Evolutionary conservation across 495 filamentous ascomycete genomes (phyloP).

Genomic region (Cladorrhinum samala): DNA sequence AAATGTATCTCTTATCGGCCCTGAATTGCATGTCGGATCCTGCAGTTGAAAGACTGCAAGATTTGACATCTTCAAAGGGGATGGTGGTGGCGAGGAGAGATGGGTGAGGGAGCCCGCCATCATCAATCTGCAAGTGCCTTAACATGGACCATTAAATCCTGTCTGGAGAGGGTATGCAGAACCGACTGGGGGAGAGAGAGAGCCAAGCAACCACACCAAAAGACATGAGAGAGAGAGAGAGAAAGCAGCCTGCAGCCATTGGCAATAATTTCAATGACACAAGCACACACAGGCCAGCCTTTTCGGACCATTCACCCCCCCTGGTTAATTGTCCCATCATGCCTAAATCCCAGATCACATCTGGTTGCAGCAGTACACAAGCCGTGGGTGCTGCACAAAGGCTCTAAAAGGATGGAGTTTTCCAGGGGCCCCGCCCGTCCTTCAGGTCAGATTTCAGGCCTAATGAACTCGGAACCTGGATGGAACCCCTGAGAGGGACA

Average conservation of each 20-base stretch:
- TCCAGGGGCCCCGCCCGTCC: background rate
- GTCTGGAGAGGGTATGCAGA: background rate
- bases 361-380: background rate
- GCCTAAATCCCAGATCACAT: background rate
- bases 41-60: background rate
- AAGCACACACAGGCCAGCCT: background rate
- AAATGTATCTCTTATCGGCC: conserved; percentile 1
- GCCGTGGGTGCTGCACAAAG: background rate
- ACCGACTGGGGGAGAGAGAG: background rate
- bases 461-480: background rate
- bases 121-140: background rate
- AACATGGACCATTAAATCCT: background rate
- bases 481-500: background rate
- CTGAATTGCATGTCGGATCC: background rate
- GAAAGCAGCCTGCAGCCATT: conserved; percentile 12
- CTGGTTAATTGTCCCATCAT: background rate
- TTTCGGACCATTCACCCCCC: background rate
- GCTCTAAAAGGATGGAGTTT: background rate
- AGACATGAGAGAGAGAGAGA: background rate
- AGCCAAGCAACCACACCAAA: conserved; percentile 1
- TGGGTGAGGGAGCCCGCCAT: background rate
- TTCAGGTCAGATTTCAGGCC: background rate
- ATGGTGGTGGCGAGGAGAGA: background rate
- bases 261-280: conserved; percentile 23
- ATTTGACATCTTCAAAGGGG: background rate